Percentiles rank a stretch among this genome's conserved stretches.
Evolutionary conservation across 768 basidiomycete species (phyloP).

Genomic region (Mycena filopes): DNA sequence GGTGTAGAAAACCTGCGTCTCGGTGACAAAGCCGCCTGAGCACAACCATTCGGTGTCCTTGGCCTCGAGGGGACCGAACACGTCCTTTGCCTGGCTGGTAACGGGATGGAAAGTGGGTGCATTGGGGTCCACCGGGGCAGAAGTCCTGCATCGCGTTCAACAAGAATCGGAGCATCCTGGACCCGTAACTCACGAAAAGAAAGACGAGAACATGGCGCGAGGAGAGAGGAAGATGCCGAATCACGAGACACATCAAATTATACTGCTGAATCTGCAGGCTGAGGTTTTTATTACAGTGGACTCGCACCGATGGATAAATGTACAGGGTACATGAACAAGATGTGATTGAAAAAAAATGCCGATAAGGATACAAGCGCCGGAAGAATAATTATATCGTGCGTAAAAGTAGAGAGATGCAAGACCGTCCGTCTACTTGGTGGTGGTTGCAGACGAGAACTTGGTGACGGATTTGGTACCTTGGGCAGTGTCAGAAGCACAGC

Average conservation of each 20-base stretch:
- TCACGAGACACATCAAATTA: too few relatives aligned
- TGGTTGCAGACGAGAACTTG: slow-evolving; percentile 73
- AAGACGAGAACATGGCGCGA: slow-evolving; percentile 73
- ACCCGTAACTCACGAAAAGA: slow-evolving; percentile 74
- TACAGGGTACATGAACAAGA: slow-evolving; percentile 20
- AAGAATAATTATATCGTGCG: slow-evolving; percentile 29
- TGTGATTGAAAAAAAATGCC: slow-evolving; percentile 7
- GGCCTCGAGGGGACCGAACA: slow-evolving; percentile 79
- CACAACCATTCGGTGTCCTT: slow-evolving; percentile 88
- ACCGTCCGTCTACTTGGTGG: slow-evolving; percentile 39
- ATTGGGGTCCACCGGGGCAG: slow-evolving; percentile 66
- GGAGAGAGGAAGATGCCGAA: not conserved
- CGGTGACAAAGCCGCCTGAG: slow-evolving; percentile 85
- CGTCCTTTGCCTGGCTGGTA: slow-evolving; percentile 67
- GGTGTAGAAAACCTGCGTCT: slow-evolving; percentile 91
- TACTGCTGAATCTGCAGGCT: too few relatives aligned
- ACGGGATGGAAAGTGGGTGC: slow-evolving; percentile 89
- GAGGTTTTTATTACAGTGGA: too few relatives aligned
- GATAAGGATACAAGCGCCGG: slow-evolving; percentile 31
- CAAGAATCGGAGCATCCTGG: not conserved
- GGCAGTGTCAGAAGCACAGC: slow-evolving; percentile 1
- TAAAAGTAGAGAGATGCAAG: slow-evolving; percentile 13
- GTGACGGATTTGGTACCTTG: slow-evolving; percentile 32
- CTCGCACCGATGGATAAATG: too few relatives aligned
- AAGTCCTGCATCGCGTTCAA: slow-evolving; percentile 50